Percentiles rank a stretch among this genome's conserved stretches.
phyloP scores from a whole-genome alignment of 208 protist genomes.

The Wallacemonas collosoma region DNA sequence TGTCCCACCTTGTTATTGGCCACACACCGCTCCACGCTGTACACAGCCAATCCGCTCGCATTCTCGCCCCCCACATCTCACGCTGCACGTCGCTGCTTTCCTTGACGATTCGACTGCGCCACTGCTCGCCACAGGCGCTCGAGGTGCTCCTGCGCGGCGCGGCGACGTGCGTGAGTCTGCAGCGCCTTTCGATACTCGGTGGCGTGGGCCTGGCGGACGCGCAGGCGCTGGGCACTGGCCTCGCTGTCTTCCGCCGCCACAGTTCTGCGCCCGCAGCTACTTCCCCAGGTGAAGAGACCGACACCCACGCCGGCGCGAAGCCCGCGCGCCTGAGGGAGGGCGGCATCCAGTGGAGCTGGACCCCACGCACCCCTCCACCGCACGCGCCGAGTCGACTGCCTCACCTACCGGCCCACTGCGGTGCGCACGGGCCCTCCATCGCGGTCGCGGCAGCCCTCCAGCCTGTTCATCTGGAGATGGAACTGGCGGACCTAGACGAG shows the following conservation, averaged over 20 bases:
- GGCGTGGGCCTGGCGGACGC: constrained; percentile 53
- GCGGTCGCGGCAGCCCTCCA: background rate
- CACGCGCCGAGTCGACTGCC: background rate
- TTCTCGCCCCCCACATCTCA: constrained; percentile 42
- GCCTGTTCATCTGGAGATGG: constrained; percentile 2
- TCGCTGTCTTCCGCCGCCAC: constrained; percentile 35
- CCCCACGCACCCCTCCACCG: background rate
- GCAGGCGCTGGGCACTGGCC: constrained; percentile 39
- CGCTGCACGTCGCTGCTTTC: constrained; percentile 38
- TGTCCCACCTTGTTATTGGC: constrained; percentile 45
- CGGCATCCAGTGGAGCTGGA: constrained; percentile 11
- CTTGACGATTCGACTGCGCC: constrained; percentile 52
- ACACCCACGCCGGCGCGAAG: background rate
- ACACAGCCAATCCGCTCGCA: constrained; percentile 37
- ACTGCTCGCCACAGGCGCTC: constrained; percentile 47
- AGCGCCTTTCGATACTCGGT: constrained; percentile 43
- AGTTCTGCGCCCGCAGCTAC: background rate
- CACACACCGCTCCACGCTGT: constrained; percentile 53
- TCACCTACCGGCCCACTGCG: background rate
- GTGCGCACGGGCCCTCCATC: background rate
- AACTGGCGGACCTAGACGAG: background rate
- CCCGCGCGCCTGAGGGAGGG: constrained; percentile 2
- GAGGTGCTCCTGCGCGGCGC: constrained; percentile 49
- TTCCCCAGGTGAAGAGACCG: background rate
- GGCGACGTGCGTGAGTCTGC: constrained; percentile 38